These are phyloP conservation scores for Hypomyces rosellus DNA, from an alignment of 2,329 filamentous ascomycete species.

Conservation along the genomic window DNA sequence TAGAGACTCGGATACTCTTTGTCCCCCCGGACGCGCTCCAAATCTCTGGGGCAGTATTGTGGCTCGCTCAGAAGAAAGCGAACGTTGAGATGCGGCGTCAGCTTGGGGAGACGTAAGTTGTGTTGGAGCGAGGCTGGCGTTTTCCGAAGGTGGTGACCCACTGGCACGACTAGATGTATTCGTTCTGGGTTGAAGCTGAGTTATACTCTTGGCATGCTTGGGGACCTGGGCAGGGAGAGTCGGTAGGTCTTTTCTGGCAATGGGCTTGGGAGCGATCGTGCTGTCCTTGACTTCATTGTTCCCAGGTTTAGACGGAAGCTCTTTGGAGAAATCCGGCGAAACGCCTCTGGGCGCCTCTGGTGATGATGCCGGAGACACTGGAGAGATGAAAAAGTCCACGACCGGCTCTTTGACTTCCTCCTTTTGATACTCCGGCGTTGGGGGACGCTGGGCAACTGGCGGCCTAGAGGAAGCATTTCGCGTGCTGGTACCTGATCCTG, in stretches of 20 bases:
- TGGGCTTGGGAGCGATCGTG: conserved; percentile 12
- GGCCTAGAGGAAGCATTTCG: conserved; percentile 7
- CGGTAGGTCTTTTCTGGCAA: conserved; percentile 23
- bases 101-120: conserved; percentile 13
- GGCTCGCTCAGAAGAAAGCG: conserved; percentile 15
- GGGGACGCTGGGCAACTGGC: conserved; percentile 31
- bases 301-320: conserved; percentile 12
- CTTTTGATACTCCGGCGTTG: conserved; percentile 44
- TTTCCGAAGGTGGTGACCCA: conserved; percentile 5
- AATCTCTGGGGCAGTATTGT: conserved; percentile 28
- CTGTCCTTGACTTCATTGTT: conserved; percentile 3
- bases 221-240: conserved; percentile 15
- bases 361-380: conserved; percentile 40
- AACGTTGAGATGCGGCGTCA: conserved; percentile 16
- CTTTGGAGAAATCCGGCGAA: conserved; percentile 12
- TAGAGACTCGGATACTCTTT: conserved; percentile 15
- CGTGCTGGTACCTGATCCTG: conserved; percentile 3
- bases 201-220: conserved; percentile 18
- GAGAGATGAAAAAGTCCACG: conserved; percentile 33
- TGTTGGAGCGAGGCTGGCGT: not conserved
- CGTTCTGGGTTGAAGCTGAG: conserved; percentile 7
- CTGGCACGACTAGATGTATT: not conserved
- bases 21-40: conserved; percentile 20
- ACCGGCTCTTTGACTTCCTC: conserved; percentile 34
- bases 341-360: conserved; percentile 28